These are phyloP conservation scores for Corrigiola litoralis DNA, from an alignment of 179 eudicot species.

Conservation along the genomic window DNA sequence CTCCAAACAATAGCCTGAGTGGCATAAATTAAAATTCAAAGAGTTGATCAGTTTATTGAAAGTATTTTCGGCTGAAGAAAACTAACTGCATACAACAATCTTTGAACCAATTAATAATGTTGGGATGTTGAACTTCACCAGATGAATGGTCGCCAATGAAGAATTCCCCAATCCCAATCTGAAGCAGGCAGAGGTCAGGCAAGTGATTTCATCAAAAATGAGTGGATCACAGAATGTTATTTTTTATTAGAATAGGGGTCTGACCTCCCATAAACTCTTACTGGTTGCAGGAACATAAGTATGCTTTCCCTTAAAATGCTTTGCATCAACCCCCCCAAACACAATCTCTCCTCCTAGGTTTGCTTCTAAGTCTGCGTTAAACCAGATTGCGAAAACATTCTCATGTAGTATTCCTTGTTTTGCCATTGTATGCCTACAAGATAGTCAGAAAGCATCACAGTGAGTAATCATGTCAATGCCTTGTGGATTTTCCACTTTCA, in stretches of 20 bases:
- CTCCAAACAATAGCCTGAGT: conserved; percentile 55
- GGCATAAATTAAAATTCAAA: conserved; percentile 3
- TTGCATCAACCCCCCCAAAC: conserved; percentile 70
- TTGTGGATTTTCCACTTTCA: background rate
- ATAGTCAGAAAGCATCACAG: background rate
- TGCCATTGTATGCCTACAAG: conserved; percentile 58
- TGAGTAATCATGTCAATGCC: background rate
- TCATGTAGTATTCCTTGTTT: conserved; percentile 55
- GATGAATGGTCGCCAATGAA: conserved; percentile 56
- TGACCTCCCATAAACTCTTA: conserved; percentile 76
- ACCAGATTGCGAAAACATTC: conserved; percentile 69
- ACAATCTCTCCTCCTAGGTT: conserved; percentile 63
- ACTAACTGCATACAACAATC: background rate
- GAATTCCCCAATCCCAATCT: conserved; percentile 74
- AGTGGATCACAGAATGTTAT: no score
- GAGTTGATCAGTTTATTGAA: background rate
- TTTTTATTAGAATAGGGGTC: background rate
- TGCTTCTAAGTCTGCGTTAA: conserved; percentile 41
- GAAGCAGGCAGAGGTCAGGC: conserved; percentile 15
- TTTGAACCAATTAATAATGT: background rate
- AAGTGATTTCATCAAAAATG: no score
- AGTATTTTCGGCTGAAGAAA: background rate
- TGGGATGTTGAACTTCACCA: conserved; percentile 31
- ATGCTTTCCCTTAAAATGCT: conserved; percentile 64
- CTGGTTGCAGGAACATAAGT: conserved; percentile 60